phyloP scores from a whole-genome alignment of 768 basidiomycete genomes.

The Amanita fuliginea region DNA sequence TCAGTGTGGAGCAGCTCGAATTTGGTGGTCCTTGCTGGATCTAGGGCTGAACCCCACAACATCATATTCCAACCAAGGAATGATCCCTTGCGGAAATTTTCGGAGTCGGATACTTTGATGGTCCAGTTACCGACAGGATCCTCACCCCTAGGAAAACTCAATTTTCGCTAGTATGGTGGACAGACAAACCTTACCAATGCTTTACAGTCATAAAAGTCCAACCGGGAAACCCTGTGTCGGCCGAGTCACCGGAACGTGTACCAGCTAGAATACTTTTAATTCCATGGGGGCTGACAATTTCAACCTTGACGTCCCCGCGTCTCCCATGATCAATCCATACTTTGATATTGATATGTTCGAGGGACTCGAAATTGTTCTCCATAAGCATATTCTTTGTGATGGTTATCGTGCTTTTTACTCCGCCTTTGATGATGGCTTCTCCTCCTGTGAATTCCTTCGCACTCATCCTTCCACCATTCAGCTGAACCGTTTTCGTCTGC shows the following conservation, averaged over 20 bases:
- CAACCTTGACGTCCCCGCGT: constrained; percentile 90
- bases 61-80: constrained; percentile 91
- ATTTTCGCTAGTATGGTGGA: constrained; percentile 4
- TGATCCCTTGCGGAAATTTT: constrained; percentile 42
- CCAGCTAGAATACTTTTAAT: constrained; percentile 78
- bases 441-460: constrained; percentile 51
- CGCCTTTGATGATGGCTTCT: constrained; percentile 49
- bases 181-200: constrained; percentile 63
- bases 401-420: constrained; percentile 52
- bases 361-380: constrained; percentile 68
- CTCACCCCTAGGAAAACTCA: constrained; percentile 64
- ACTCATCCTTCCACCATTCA: constrained; percentile 51
- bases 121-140: constrained; percentile 87
- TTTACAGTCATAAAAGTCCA: constrained; percentile 99
- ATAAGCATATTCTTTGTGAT: constrained; percentile 57
- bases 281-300: constrained; percentile 75
- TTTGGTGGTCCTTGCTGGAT: constrained; percentile 50
- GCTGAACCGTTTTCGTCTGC: constrained; percentile 58
- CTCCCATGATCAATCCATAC: constrained; percentile 88
- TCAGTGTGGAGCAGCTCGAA: constrained; percentile 51
- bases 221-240: constrained; percentile 66
- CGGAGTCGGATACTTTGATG: constrained; percentile 74
- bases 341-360: constrained; percentile 88
- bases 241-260: constrained; percentile 53
- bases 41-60: constrained; percentile 83